Base-by-base conservation (phyloP, 2,329 filamentous ascomycete species). In the Ambrosiella xylebori region DNA sequence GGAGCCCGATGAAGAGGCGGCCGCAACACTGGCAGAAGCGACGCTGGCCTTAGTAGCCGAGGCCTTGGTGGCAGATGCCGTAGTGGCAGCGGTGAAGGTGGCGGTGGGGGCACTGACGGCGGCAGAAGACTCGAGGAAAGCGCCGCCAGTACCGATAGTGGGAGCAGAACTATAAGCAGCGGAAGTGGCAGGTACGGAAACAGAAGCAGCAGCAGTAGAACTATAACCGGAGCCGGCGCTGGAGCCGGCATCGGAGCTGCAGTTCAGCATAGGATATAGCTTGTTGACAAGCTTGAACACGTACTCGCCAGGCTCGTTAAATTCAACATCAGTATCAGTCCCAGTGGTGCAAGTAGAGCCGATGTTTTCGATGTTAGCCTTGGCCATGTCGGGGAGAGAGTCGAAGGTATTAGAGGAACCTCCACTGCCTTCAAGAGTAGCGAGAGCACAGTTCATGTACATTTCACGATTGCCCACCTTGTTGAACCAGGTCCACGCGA, bases 401-500 rank as follows among this genome's bases (percentile, higher is more conserved):
- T 79, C 67, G 61, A 84, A 78, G 63, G 78, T 78, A 1, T 73
- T 69, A 58, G 80, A 65, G 49, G 70, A 68, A 56, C 78, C 78
- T 0, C 70, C 71, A 0, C 62, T 63, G 7, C 79, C 79, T 0
- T 79, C 79, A 27, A 97, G 75, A 0, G 75, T 77, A 53, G 95
- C 69, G 0, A 87, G 81, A 0, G 85, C 88, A 64, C 91, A 98
- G 77, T 95, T 94, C 89, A 95, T 95, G 76, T 97, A 96, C 77
- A 95, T 88, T 68, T 97, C 93, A 0, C 90, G 84, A 73, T 95
- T 95, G 2, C 93, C 93, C 8, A 95, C 66, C 61, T 85, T 85
- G 74, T 97, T 97, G 71, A 95, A 81, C 93, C 93, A 97, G 0
- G 88, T 88, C 89, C 90, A 97, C 0, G 88, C 88, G 4, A 97